These are phyloP conservation scores for Amanita exitialis DNA, from an alignment of 768 basidiomycete species.

Conservation along the genomic window DNA sequence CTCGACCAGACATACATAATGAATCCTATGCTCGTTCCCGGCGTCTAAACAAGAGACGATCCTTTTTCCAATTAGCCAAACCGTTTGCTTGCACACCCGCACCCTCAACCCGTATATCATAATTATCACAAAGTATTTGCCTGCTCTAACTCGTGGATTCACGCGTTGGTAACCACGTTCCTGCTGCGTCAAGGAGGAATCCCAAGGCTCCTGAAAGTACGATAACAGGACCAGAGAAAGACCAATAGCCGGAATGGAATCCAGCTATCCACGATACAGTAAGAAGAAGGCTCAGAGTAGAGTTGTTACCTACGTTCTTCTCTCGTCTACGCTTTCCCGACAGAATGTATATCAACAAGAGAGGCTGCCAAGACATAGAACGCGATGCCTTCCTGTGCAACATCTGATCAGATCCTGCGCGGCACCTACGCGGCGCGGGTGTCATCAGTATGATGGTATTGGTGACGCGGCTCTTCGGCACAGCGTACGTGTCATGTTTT, in stretches of 20 bases:
- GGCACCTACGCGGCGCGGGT: too few species aligned
- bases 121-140: slow-evolving; percentile 2
- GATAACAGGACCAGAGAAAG: not conserved
- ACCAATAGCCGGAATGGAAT: slow-evolving; percentile 1
- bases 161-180: slow-evolving; percentile 16
- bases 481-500: not conserved
- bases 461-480: too few species aligned
- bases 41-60: not conserved
- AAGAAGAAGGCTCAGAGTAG: not conserved
- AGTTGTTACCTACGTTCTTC: not conserved
- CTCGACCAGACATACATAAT: not conserved
- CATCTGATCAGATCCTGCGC: too few species aligned
- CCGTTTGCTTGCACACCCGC: not conserved
- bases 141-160: slow-evolving; percentile 4
- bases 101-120: not conserved
- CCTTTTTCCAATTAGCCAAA: not conserved
- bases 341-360: not conserved
- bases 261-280: slow-evolving; percentile 4
- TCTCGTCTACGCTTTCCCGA: not conserved
- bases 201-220: slow-evolving; percentile 1
- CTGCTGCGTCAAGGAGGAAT: slow-evolving; percentile 9
- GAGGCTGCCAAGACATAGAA: not conserved
- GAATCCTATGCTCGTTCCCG: not conserved
- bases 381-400: not conserved
- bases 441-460: not conserved